Evolutionary conservation across 371 early-diverging fungal genomes (phyloP).

Genomic region (Smittium culicis): DNA sequence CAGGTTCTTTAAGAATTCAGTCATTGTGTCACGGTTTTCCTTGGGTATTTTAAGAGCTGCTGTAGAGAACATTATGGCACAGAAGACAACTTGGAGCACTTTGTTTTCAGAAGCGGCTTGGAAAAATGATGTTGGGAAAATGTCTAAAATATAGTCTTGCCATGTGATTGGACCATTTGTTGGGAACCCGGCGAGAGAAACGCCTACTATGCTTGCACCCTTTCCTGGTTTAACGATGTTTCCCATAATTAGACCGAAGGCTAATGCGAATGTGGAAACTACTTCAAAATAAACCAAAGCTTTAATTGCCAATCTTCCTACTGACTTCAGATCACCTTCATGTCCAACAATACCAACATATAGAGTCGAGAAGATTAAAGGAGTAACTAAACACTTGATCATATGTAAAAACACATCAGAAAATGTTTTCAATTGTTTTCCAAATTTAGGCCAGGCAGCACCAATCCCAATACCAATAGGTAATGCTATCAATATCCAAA

Average conservation of each 20-base stretch:
- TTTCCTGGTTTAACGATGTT: slow-evolving; percentile 52
- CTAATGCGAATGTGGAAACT: slow-evolving; percentile 50
- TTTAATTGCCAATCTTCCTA: slow-evolving; percentile 53
- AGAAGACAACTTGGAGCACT: slow-evolving; percentile 52
- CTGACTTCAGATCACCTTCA: slow-evolving; percentile 46
- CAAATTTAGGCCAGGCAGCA: slow-evolving; percentile 36
- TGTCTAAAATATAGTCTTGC: slow-evolving; percentile 38
- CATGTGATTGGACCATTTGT: slow-evolving; percentile 34
- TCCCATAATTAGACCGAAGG: slow-evolving; percentile 51
- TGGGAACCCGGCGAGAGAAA: slow-evolving; percentile 14
- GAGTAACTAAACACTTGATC: slow-evolving; percentile 51
- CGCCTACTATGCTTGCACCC: slow-evolving; percentile 27
- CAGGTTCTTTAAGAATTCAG: slow-evolving; percentile 41
- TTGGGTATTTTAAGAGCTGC: slow-evolving; percentile 38
- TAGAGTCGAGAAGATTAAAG: slow-evolving; percentile 55
- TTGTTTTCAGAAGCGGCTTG: slow-evolving; percentile 36
- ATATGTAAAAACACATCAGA: slow-evolving; percentile 48
- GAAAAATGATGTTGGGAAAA: slow-evolving; percentile 44
- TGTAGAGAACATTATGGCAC: slow-evolving; percentile 53
- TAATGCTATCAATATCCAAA: slow-evolving; percentile 46
- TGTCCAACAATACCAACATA: slow-evolving; percentile 65
- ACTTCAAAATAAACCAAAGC: slow-evolving; percentile 51
- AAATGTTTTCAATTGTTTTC: slow-evolving; percentile 35
- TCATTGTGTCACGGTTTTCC: slow-evolving; percentile 34
- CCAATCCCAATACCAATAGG: slow-evolving; percentile 50